Percentiles rank a stretch among this genome's conserved stretches.
phyloP scores from a whole-genome alignment of 306 rosid genomes.

The Lagenaria siceraria region DNA sequence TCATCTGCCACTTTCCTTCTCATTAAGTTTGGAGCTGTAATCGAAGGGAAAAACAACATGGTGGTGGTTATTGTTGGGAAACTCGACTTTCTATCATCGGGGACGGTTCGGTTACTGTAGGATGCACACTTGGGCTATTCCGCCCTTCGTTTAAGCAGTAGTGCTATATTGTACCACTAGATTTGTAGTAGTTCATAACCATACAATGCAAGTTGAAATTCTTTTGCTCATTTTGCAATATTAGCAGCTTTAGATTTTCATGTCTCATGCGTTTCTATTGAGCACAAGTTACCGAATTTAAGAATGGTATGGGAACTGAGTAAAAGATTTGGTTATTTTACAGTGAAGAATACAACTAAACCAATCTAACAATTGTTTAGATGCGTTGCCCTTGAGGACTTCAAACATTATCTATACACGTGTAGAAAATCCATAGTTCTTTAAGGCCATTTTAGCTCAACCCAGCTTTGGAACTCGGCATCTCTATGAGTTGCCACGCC shows the following conservation, averaged over 20 bases:
- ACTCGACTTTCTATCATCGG: neutral
- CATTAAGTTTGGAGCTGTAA: neutral
- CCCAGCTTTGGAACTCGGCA: neutral
- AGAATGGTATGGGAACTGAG: neutral
- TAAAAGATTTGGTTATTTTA: neutral
- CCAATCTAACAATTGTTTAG: neutral
- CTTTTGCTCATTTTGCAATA: neutral
- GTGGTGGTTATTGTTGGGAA: neutral
- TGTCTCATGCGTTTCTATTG: neutral
- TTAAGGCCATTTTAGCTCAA: neutral
- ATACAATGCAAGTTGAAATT: conserved; percentile 1
- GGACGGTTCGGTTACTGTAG: too few relatives aligned
- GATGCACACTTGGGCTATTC: neutral
- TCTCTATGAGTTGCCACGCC: neutral
- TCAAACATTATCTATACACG: neutral
- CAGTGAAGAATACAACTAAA: neutral
- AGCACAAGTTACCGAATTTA: neutral
- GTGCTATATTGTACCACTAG: neutral
- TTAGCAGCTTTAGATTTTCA: neutral
- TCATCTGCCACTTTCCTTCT: neutral
- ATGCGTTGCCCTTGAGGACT: neutral
- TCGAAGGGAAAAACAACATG: neutral
- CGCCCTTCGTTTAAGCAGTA: neutral
- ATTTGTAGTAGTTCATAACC: neutral
- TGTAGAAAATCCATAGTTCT: neutral